Percentiles rank a stretch among this genome's conserved stretches.
These are phyloP conservation scores for Lasiosphaeria hispida DNA, from an alignment of 495 filamentous ascomycete species.

Conservation along the genomic window DNA sequence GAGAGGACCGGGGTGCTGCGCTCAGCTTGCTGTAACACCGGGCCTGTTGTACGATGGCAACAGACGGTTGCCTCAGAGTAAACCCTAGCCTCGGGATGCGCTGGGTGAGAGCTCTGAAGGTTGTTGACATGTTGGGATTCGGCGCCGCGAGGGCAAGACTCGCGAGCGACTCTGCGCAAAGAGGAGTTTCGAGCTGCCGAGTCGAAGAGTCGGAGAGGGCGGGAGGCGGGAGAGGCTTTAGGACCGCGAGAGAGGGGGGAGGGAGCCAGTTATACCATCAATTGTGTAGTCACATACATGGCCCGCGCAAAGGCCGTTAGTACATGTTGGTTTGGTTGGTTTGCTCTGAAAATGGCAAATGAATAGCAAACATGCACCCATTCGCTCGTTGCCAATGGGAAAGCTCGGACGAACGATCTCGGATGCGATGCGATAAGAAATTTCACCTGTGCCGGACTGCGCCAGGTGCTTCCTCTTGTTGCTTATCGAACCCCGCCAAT, in stretches of 20 bases:
- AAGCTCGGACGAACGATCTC: conserved; percentile 10
- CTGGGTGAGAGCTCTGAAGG: conserved; percentile 19
- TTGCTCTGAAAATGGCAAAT: background rate
- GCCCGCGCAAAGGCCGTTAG: background rate
- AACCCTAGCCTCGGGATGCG: conserved; percentile 22
- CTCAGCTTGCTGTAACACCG: conserved; percentile 22
- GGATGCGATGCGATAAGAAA: conserved; percentile 17
- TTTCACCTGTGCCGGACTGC: conserved; percentile 9
- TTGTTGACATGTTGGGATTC: conserved; percentile 25
- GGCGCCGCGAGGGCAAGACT: background rate
- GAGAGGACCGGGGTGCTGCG: conserved; percentile 13
- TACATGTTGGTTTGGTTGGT: background rate
- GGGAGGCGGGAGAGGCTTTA: background rate
- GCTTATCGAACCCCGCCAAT: conserved; percentile 24
- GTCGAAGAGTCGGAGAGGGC: background rate
- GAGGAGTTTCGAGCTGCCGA: too few species aligned
- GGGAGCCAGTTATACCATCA: background rate
- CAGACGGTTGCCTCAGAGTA: conserved; percentile 12
- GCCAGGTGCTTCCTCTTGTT: background rate
- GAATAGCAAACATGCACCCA: conserved; percentile 12
- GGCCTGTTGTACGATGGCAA: conserved; percentile 21
- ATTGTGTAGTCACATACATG: background rate
- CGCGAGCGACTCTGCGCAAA: background rate
- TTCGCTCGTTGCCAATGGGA: conserved; percentile 12
- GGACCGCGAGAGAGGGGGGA: background rate